These are phyloP conservation scores for Tolypocladium ovalisporum DNA, from an alignment of 2,329 filamentous ascomycete genomes.

Conservation along the genomic window DNA sequence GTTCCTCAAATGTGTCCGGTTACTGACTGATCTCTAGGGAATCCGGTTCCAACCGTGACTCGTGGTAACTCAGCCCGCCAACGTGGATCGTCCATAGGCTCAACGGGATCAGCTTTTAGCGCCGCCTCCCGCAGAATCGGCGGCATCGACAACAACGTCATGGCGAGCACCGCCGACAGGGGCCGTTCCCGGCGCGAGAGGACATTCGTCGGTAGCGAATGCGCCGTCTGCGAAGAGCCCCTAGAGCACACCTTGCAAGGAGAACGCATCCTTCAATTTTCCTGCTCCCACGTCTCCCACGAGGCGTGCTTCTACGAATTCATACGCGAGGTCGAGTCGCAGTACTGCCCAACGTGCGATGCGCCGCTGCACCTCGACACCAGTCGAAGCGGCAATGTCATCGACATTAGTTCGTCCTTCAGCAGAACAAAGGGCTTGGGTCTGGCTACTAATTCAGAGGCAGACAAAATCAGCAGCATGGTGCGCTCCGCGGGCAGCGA, in stretches of 20 bases:
- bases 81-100: slow-evolving; percentile 21
- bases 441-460: slow-evolving; percentile 12
- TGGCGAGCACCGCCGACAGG: slow-evolving; percentile 49
- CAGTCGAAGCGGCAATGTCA: slow-evolving; percentile 81
- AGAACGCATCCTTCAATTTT: slow-evolving; percentile 90
- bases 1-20: neutral
- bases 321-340: slow-evolving; percentile 86
- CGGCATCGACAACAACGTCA: slow-evolving; percentile 29
- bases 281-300: slow-evolving; percentile 92
- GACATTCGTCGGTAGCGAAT: slow-evolving; percentile 91
- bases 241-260: slow-evolving; percentile 90
- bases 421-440: slow-evolving; percentile 9
- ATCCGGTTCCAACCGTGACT: slow-evolving; percentile 15
- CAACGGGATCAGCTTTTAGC: slow-evolving; percentile 20
- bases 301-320: slow-evolving; percentile 99
- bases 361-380: slow-evolving; percentile 86
- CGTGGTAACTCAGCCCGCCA: slow-evolving; percentile 15
- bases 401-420: slow-evolving; percentile 64
- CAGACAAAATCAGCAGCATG: slow-evolving; percentile 92
- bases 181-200: slow-evolving; percentile 74
- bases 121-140: slow-evolving; percentile 23
- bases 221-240: slow-evolving; percentile 92
- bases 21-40: slow-evolving; percentile 5
- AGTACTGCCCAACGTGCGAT: slow-evolving; percentile 90
- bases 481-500: slow-evolving; percentile 70